Evolutionary conservation across 1,284 basidiomycete species (phyloP).

Genomic region (Cryptococcus floricola): DNA sequence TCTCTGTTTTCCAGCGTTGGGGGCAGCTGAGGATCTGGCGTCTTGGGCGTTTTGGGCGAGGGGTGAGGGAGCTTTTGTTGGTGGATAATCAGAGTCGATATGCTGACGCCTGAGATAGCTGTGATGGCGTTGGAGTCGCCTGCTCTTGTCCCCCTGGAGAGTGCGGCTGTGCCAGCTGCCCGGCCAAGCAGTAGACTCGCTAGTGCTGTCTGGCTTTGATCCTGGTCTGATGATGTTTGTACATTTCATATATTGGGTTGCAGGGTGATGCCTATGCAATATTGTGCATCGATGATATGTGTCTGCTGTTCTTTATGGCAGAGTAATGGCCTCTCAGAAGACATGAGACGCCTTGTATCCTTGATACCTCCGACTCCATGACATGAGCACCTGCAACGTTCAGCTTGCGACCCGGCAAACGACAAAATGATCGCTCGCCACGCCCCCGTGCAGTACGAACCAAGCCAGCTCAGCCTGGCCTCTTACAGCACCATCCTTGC

Average conservation of each 20-base stretch:
- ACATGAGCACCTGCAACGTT: not conserved
- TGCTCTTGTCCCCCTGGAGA: slow-evolving; percentile 9
- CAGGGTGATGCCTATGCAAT: too few species aligned
- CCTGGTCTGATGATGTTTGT: too few species aligned
- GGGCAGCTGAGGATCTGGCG: not conserved
- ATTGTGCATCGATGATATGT: too few species aligned
- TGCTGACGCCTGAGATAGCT: not conserved
- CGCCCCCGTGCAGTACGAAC: not conserved
- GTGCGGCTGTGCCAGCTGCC: slow-evolving; percentile 25
- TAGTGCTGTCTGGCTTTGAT: too few species aligned
- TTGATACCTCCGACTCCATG: too few species aligned
- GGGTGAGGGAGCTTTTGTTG: not conserved
- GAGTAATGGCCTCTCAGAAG: too few species aligned
- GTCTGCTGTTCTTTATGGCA: too few species aligned
- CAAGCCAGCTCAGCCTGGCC: slow-evolving; percentile 42
- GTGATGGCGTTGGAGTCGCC: not conserved
- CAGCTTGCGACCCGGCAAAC: not conserved
- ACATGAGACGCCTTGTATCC: too few species aligned
- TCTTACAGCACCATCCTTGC: slow-evolving; percentile 30
- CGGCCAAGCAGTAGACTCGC: not conserved
- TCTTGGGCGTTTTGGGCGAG: not conserved
- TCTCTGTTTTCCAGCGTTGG: not conserved
- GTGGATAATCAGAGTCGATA: not conserved
- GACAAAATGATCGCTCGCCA: not conserved
- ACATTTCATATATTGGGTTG: too few species aligned